Evolutionary conservation across 208 protist genomes (phyloP).

Genomic region (Hexamita inflata): DNA sequence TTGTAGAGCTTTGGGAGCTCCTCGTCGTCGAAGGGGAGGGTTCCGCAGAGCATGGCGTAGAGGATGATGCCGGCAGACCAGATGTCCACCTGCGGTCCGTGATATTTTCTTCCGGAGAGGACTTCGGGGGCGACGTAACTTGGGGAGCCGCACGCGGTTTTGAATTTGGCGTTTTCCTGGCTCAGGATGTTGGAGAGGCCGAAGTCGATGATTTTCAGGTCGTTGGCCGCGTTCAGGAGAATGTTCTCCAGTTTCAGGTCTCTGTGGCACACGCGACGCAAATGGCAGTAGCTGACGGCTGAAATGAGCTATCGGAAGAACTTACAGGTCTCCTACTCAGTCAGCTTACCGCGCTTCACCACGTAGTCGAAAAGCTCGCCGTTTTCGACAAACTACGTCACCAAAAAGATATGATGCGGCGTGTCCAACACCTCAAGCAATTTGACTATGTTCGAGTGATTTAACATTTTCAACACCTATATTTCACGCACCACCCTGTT

Average conservation of each 20-base stretch:
- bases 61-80: conserved; percentile 78
- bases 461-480: conserved; percentile 56
- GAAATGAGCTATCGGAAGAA: conserved; percentile 57
- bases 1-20: conserved; percentile 64
- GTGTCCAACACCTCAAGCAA: conserved; percentile 59
- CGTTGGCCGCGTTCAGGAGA: conserved; percentile 50
- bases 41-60: conserved; percentile 68
- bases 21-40: conserved; percentile 72
- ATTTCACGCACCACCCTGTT: conserved; percentile 55
- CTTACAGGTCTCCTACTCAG: conserved; percentile 50
- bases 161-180: conserved; percentile 58
- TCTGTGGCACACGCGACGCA: conserved; percentile 60
- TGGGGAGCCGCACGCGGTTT: conserved; percentile 71
- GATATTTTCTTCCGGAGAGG: conserved; percentile 66
- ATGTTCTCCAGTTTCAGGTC: conserved; percentile 81
- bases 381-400: conserved; percentile 56
- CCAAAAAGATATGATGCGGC: conserved; percentile 44
- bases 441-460: conserved; percentile 56
- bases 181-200: conserved; percentile 73
- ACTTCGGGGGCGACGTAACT: conserved; percentile 79
- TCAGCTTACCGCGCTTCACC: conserved; percentile 45
- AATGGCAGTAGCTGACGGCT: conserved; percentile 57
- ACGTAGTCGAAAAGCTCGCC: conserved; percentile 62
- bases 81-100: conserved; percentile 69
- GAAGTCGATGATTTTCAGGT: conserved; percentile 76